Evolutionary conservation across 257 asterid species (phyloP).

Genomic region (Solanum infundibuliforme): DNA sequence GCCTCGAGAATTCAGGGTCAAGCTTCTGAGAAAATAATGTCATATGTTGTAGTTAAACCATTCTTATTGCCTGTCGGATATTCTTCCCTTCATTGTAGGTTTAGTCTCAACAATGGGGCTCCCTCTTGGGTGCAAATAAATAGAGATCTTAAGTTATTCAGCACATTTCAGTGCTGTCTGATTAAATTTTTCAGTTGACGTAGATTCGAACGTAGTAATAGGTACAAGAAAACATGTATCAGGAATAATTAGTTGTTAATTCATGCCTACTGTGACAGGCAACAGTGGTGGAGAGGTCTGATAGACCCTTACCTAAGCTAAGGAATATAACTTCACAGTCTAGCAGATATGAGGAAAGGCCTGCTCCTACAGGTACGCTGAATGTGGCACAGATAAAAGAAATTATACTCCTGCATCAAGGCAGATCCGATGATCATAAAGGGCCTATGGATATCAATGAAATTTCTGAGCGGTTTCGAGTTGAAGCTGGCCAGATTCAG

Average conservation of each 20-base stretch:
- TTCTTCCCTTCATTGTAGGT: neutral
- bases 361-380: conserved; percentile 74
- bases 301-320: conserved; percentile 72
- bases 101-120: neutral
- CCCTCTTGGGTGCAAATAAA: neutral
- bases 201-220: neutral
- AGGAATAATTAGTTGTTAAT: neutral
- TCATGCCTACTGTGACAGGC: conserved; percentile 40
- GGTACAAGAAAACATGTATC: neutral
- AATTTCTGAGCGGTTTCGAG: conserved; percentile 47
- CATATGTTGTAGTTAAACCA: neutral
- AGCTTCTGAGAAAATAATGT: neutral
- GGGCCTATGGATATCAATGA: conserved; percentile 51
- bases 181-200: neutral
- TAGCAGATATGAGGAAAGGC: conserved; percentile 57
- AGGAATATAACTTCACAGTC: conserved; percentile 62
- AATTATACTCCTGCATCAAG: conserved; percentile 69
- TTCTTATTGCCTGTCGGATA: neutral
- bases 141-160: neutral
- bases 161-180: neutral
- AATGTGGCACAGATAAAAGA: conserved; percentile 58
- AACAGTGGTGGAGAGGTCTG: conserved; percentile 52
- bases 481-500: conserved; percentile 56
- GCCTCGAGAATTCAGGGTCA: neutral
- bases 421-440: conserved; percentile 46